Evolutionary conservation across 768 basidiomycete genomes (phyloP), one percentile per base, ranked within the genome.

Genomic region (Coprinellus micaceus): DNA sequence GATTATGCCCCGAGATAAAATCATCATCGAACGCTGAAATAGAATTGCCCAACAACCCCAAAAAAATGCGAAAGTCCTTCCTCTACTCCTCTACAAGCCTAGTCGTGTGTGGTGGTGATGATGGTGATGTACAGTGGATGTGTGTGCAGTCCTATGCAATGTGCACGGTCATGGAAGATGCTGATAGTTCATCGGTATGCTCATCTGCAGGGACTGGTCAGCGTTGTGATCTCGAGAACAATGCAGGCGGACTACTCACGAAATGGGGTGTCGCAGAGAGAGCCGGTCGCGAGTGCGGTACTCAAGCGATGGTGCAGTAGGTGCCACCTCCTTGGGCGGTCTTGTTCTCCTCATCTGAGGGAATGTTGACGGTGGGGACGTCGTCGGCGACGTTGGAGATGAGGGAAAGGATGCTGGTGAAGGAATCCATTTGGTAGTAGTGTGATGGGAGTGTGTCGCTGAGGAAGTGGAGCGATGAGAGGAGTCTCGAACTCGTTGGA

Each of bases 301-400:
- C 47, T 48, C 47, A 48, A 25, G 47, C 47, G 28, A 48, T 48
- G 25, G 47, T 48, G 47, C 47, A 48, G 47, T 48, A 48, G 25
- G 15, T 25, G 17, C 47, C 47, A 6, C 25, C 17, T 22, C 4
- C 7, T 12, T 48, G 47, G 15, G 21, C 29, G 25, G 33, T 33
- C 33, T 29, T 48, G 6, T 10, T 29, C 26, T 48, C 47, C 47
- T 48, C 47, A 26, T 48, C 47, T 15, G 25, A 1, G 4, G 47
- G 47, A 25, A 48, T 30, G 28, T 25, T 30, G 17, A 48, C 47
- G 47, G 29, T 26, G 28, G 26, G 21, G 28, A 17, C 26, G 26
- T 48, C 47, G 15, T 19, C 25, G 21, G 47, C 24, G 47, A 26
- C 29, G 47, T 48, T 48, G 47, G 47, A 48, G 28, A 48, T 19